These are phyloP conservation scores for Kokia cookei DNA, from an alignment of 441 rosid genomes.

Conservation along the genomic window DNA sequence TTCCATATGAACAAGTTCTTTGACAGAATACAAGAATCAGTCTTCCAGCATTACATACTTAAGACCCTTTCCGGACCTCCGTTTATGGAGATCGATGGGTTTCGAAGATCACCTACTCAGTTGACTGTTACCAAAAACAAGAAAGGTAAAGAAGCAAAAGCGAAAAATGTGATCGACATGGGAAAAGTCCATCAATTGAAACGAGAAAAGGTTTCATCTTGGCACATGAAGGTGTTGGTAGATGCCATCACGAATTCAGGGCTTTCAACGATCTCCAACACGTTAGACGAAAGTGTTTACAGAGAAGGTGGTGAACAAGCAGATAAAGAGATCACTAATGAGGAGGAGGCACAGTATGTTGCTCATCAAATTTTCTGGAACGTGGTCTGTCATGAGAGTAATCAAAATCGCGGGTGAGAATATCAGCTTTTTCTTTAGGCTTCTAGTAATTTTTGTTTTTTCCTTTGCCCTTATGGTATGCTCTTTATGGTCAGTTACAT, in stretches of 20 bases:
- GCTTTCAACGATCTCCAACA: slow-evolving; percentile 64
- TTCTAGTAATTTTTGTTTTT: not conserved
- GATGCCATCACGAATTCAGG: slow-evolving; percentile 73
- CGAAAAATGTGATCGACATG: slow-evolving; percentile 67
- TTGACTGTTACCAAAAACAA: slow-evolving; percentile 46
- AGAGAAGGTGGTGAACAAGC: slow-evolving; percentile 23
- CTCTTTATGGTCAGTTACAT: slow-evolving; percentile 42
- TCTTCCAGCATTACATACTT: slow-evolving; percentile 76
- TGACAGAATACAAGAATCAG: slow-evolving; percentile 81
- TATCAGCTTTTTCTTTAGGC: not conserved
- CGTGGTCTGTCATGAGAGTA: slow-evolving; percentile 26
- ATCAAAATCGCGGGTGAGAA: slow-evolving; percentile 35
- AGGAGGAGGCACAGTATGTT: slow-evolving; percentile 81
- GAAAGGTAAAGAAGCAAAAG: slow-evolving; percentile 34
- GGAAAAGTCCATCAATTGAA: slow-evolving; percentile 65
- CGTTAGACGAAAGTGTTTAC: slow-evolving; percentile 42
- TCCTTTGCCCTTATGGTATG: not conserved
- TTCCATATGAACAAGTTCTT: slow-evolving; percentile 80
- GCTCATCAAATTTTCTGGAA: slow-evolving; percentile 59
- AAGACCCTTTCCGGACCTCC: slow-evolving; percentile 80
- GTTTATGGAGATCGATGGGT: slow-evolving; percentile 47
- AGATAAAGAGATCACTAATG: slow-evolving; percentile 69
- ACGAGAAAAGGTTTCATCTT: slow-evolving; percentile 78
- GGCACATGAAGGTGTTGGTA: slow-evolving; percentile 86
- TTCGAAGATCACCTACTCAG: slow-evolving; percentile 43